Conservation (phyloP, 345 rosid species). For the Populus pruinosa region DNA sequence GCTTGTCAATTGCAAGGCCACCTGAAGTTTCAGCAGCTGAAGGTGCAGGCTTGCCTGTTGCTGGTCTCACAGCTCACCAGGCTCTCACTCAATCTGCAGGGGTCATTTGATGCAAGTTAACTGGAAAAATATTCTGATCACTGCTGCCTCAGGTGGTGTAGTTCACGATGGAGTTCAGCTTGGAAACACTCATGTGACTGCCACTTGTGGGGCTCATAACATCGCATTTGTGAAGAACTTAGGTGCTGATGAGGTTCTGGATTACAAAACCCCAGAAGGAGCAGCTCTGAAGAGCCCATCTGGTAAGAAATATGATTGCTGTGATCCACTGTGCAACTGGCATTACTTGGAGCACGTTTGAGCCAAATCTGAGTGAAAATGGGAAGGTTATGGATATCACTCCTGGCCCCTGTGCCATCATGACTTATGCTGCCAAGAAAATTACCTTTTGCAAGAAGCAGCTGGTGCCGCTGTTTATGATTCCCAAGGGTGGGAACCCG, state of each 20-base stretch:
- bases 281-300: constrained; percentile 28
- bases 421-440: constrained; percentile 13
- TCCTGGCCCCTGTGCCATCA: constrained; percentile 7
- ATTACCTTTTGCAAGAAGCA: constrained; percentile 25
- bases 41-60: constrained; percentile 26
- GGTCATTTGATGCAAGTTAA: constrained; percentile 19
- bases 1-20: constrained; percentile 21
- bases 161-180: constrained; percentile 27
- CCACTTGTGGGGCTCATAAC: constrained; percentile 30
- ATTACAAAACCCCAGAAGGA: constrained; percentile 29
- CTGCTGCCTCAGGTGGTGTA: constrained; percentile 29
- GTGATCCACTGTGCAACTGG: constrained; percentile 23
- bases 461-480: constrained; percentile 17
- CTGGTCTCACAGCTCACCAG: constrained; percentile 26
- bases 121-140: constrained; percentile 20
- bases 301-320: constrained; percentile 20
- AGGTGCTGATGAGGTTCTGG: constrained; percentile 24
- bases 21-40: constrained; percentile 23
- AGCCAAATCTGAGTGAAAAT: constrained; percentile 16
- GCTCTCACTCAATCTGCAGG: constrained; percentile 22
- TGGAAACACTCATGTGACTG: constrained; percentile 24
- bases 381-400: constrained; percentile 25
- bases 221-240: constrained; percentile 17
- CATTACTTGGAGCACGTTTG: constrained; percentile 22
- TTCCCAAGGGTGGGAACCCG: constrained; percentile 15